Percentiles rank a stretch among this genome's conserved stretches.
Conservation (phyloP, 192 early-diverging fungal species). For the Entomortierella lignicola region DNA sequence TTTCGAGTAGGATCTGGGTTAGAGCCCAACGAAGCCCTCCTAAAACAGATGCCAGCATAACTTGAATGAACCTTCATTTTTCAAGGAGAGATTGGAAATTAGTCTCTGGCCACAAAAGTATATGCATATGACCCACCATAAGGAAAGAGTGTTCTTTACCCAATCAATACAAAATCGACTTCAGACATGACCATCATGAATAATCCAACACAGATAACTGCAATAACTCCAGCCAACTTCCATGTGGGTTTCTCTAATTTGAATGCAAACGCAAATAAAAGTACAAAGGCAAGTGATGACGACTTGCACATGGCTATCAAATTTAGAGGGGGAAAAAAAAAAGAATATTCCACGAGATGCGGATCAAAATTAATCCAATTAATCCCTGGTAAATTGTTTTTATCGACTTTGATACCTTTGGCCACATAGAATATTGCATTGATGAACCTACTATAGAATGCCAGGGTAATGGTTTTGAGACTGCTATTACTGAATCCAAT, state of each 20-base stretch:
- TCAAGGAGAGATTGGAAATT: no score
- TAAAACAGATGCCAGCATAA: slow-evolving; percentile 81
- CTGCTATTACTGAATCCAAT: slow-evolving; percentile 91
- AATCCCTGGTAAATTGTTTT: no score
- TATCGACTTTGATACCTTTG: neutral
- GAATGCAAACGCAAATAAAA: slow-evolving; percentile 93
- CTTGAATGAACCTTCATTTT: slow-evolving; percentile 78
- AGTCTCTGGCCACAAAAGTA: neutral
- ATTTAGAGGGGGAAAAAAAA: slow-evolving; percentile 3
- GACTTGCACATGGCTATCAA: slow-evolving; percentile 82
- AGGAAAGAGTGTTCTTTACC: no score
- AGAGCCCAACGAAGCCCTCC: slow-evolving; percentile 93
- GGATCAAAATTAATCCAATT: neutral
- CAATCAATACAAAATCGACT: slow-evolving; percentile 80
- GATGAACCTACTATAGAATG: slow-evolving; percentile 80
- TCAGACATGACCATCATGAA: slow-evolving; percentile 90
- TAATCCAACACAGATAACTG: slow-evolving; percentile 84
- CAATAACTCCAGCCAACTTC: slow-evolving; percentile 77
- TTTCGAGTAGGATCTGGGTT: slow-evolving; percentile 84
- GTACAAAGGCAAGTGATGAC: slow-evolving; percentile 77
- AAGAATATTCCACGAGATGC: neutral
- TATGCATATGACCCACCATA: no score
- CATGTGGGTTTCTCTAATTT: slow-evolving; percentile 82
- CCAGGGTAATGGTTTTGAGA: slow-evolving; percentile 87
- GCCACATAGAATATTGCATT: neutral